These are phyloP conservation scores for Danielia oregonensis DNA, from an alignment of 805 yeast species.

Conservation along the genomic window DNA sequence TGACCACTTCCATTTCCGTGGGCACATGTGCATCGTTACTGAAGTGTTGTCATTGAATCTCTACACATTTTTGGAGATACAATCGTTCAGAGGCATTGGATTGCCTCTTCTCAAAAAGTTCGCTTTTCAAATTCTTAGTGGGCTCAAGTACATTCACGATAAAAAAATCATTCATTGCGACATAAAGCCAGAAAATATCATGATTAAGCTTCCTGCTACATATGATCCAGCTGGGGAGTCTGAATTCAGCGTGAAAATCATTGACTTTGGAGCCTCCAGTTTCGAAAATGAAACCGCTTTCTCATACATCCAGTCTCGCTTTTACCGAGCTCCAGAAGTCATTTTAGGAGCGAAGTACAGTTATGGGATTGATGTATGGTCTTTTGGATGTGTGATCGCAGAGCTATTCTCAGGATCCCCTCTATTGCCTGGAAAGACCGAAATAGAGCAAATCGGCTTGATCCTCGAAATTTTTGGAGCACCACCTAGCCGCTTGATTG, in stretches of 20 bases:
- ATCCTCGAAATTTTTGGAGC: constrained; percentile 45
- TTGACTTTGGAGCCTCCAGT: constrained; percentile 79
- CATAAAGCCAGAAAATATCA: constrained; percentile 79
- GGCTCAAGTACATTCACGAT: constrained; percentile 56
- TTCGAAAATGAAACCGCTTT: constrained; percentile 38
- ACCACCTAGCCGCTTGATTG: constrained; percentile 40
- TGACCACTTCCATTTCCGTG: constrained; percentile 74
- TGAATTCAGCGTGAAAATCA: constrained; percentile 54
- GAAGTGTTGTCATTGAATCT: constrained; percentile 68
- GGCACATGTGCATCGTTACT: constrained; percentile 77
- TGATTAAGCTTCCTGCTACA: constrained; percentile 42
- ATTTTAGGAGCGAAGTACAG: constrained; percentile 61
- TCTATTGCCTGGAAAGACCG: constrained; percentile 30
- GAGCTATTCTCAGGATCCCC: constrained; percentile 17
- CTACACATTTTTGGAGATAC: constrained; percentile 53
- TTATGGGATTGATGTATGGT: constrained; percentile 80
- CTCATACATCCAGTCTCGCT: constrained; percentile 60
- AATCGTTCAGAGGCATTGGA: constrained; percentile 48
- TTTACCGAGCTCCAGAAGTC: constrained; percentile 78
- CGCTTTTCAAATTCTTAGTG: constrained; percentile 53
- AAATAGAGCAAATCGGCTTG: constrained; percentile 43
- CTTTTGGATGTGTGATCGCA: constrained; percentile 70
- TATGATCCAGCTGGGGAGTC: constrained; percentile 15
- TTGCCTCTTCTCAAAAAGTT: constrained; percentile 40
- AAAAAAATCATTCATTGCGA: constrained; percentile 74